Base-by-base conservation (phyloP, 2,329 filamentous ascomycete genomes). In the Dactylonectria estremocensis region DNA sequence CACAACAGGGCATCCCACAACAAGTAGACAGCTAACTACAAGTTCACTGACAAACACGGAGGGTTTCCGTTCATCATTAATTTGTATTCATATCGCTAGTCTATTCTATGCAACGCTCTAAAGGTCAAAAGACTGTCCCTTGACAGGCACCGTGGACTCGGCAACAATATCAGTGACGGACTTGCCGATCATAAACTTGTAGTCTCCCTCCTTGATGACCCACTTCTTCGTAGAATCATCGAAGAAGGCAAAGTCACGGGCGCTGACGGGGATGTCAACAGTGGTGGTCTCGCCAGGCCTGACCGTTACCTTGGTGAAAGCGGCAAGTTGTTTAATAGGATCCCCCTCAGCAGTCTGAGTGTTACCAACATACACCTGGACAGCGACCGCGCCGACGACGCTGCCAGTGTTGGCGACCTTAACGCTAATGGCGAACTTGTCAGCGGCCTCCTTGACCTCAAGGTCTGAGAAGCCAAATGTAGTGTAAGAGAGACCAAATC, bases 391-490 rank as follows among this genome's bases (percentile, higher is more conserved):
- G 37, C 88, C 89, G 3, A 80, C 77, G 0, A 84, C 74, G 0
- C 73, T 76, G 14, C 91, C 91, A 1, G 84, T 89, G 79, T 93
- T 93, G 58, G 83, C 84, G 24, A 93, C 82, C 13, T 78, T 76
- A 0, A 88, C 85, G 1, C 83, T 85, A 2, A 88, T 87, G 31
- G 79, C 77, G 68, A 80, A 81, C 9, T 77, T 77, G 22, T 82
- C 81, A 8, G 81, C 59, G 16, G 72, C 66, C 59, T 73, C 70
- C 45, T 69, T 68, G 22, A 76, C 68, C 18, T 64, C 77, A 90
- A 94, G 1, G 80, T 86, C 3, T 88, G 92, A 81, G 93, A 92
- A 28, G 88, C 90, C 22, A 91, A 82, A 45, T 87, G 71, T 69
- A 5, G 75, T 77, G 65, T 77, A 77, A 0, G 74, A 77, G 18